Percentiles rank a stretch among this genome's conserved stretches.
These are phyloP conservation scores for Leccinum solheimii DNA, from an alignment of 1,284 basidiomycete species.

Conservation along the genomic window DNA sequence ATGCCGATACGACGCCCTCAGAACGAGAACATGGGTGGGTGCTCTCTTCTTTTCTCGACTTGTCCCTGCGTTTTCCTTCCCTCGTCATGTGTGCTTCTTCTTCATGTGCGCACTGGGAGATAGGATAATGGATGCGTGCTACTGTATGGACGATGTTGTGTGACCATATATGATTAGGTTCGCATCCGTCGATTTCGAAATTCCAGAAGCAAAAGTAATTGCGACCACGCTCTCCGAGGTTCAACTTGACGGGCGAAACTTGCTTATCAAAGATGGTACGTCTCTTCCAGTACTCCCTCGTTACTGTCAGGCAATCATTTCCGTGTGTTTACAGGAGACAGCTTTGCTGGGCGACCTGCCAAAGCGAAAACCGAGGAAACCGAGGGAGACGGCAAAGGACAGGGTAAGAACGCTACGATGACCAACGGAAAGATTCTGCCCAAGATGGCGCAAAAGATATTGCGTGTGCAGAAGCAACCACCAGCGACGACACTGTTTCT, in stretches of 20 bases:
- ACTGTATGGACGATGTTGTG: not conserved
- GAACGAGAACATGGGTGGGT: conserved; percentile 65
- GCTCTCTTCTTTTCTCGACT: not conserved
- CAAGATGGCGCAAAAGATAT: conserved; percentile 82
- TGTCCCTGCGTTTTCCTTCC: not conserved
- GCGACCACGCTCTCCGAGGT: conserved; percentile 84
- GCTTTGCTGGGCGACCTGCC: conserved; percentile 68
- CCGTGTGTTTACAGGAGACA: conserved; percentile 51
- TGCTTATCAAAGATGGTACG: conserved; percentile 92
- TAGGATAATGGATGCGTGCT: not conserved
- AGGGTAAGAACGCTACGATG: conserved; percentile 29
- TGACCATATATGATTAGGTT: conserved; percentile 56
- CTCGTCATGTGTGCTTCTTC: not conserved
- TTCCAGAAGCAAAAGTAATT: conserved; percentile 67
- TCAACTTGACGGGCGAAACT: conserved; percentile 79
- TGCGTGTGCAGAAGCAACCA: conserved; percentile 80
- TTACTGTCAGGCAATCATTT: conserved; percentile 15
- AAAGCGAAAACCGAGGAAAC: conserved; percentile 2
- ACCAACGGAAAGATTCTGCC: conserved; percentile 44
- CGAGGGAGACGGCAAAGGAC: conserved; percentile 25
- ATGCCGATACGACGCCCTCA: conserved; percentile 66
- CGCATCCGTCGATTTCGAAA: conserved; percentile 93
- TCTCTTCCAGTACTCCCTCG: not conserved
- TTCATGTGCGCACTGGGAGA: not conserved
- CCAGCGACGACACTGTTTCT: conserved; percentile 84